Base-by-base conservation (phyloP, 306 rosid species). In the Ochetophila trinervis region DNA sequence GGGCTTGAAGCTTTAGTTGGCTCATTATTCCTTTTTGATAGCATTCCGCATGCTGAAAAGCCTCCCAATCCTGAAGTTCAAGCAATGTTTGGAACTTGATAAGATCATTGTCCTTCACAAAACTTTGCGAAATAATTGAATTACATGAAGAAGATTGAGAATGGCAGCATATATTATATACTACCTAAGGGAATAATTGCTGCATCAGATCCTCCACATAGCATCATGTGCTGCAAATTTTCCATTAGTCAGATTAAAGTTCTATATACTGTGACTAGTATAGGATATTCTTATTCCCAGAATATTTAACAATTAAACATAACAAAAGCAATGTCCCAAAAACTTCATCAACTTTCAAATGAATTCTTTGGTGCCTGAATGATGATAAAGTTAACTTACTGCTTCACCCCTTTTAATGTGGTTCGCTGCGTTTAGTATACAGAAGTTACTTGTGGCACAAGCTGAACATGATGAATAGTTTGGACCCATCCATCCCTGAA, bases 401-500 rank as follows among this genome's bases (percentile, higher is more conserved):
- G 91, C 89, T 69, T 90, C 97, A 37, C 89, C 91, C 74, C 86
- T 73, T 68, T 72, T 72, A 73, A 90, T 85, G 66, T 87, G 97
- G 66, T 90, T 61, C 60, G 97, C 91, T 57, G 97, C 91, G 75
- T 74, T 87, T 72, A 82, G 67, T 67, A 87, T 83, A 67, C 90
- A 87, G 54, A 74, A 80, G 73, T 90, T 90, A 75, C 97, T 85
- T 27, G 97, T 90, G 51, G 97, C 91, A 82, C 90, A 87, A 57
- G 89, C 95, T 37, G 92, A 84, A 50, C 90, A 84, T 72, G 87
- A 87, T 24, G 97, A 87, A 79, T 90, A 90, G 78, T 89, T 89
- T 35, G 96, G 96, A 21, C 95, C 96, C 95, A 87, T 90, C 96
- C 96, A 90, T 66, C 96, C 96, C 91, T 90, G 77, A 49, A 75